Evolutionary conservation across 164 flowering plant genomes (phyloP).

Genomic region (Litsea cubeba): DNA sequence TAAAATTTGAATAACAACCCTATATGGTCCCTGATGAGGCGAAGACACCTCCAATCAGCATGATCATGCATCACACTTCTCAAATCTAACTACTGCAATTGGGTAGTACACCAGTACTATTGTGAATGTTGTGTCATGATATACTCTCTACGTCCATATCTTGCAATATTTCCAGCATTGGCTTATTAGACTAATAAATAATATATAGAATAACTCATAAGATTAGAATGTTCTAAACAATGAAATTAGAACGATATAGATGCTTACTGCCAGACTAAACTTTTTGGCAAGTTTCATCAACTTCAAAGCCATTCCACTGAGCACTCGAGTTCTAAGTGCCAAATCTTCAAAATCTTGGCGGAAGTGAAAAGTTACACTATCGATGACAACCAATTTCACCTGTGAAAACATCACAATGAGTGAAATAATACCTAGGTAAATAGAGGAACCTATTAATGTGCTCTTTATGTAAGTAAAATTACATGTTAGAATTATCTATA

Average conservation of each 20-base stretch:
- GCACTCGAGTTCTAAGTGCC: conserved; percentile 78
- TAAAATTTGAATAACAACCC: too few relatives aligned
- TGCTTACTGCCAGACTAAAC: conserved; percentile 66
- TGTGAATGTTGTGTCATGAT: not conserved
- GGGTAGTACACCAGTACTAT: not conserved
- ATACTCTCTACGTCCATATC: too few relatives aligned
- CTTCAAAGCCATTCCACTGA: conserved; percentile 71
- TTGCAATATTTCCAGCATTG: not conserved
- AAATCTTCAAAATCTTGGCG: conserved; percentile 90
- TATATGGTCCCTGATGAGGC: too few relatives aligned
- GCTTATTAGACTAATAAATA: not conserved
- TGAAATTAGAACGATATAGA: not conserved
- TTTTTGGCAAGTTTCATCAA: conserved; percentile 81
- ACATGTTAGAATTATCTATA: too few relatives aligned
- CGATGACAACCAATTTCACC: conserved; percentile 76
- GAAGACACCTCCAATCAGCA: too few relatives aligned
- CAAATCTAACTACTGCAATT: not conserved
- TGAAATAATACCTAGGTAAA: not conserved
- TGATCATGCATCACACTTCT: not conserved
- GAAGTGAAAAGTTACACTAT: conserved; percentile 89
- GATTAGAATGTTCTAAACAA: too few relatives aligned
- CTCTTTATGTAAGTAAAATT: too few relatives aligned
- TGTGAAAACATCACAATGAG: conserved; percentile 20
- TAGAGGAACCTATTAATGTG: not conserved
- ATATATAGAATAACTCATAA: too few relatives aligned